Conservation (phyloP, 306 rosid species). For the Macrotyloma uniflorum region DNA sequence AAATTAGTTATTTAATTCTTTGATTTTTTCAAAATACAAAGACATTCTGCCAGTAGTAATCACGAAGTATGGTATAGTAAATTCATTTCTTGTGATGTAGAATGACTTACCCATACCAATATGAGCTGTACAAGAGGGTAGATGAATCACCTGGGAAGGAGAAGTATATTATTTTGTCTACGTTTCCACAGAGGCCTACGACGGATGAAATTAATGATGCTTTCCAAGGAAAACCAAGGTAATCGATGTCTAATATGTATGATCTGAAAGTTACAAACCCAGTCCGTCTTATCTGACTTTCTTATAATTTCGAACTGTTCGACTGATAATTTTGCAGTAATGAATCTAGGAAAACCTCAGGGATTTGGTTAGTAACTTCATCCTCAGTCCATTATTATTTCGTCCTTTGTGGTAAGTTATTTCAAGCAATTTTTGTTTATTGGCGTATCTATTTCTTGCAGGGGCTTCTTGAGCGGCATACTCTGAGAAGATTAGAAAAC, state of each 20-base stretch:
- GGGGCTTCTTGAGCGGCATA: conserved; percentile 69
- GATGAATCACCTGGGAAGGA: conserved; percentile 75
- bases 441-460: conserved; percentile 35
- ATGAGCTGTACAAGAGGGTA: conserved; percentile 85
- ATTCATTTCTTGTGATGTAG: conserved; percentile 31
- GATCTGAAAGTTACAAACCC: neutral
- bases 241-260: neutral
- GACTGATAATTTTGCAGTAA: conserved; percentile 54
- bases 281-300: neutral
- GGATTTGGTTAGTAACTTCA: conserved; percentile 67
- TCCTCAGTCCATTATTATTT: neutral
- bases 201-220: conserved; percentile 72
- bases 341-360: conserved; percentile 54
- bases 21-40: conserved; percentile 23
- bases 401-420: neutral
- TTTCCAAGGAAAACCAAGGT: conserved; percentile 77
- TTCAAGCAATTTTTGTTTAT: neutral
- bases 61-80: neutral
- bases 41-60: neutral
- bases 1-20: neutral
- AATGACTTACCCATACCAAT: conserved; percentile 63
- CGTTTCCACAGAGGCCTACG: conserved; percentile 67
- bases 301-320: conserved; percentile 19
- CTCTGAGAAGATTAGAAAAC: conserved; percentile 41
- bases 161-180: conserved; percentile 65